phyloP scores from a whole-genome alignment of 2,329 filamentous ascomycete species.

The Mycosphaerella arachidis region DNA sequence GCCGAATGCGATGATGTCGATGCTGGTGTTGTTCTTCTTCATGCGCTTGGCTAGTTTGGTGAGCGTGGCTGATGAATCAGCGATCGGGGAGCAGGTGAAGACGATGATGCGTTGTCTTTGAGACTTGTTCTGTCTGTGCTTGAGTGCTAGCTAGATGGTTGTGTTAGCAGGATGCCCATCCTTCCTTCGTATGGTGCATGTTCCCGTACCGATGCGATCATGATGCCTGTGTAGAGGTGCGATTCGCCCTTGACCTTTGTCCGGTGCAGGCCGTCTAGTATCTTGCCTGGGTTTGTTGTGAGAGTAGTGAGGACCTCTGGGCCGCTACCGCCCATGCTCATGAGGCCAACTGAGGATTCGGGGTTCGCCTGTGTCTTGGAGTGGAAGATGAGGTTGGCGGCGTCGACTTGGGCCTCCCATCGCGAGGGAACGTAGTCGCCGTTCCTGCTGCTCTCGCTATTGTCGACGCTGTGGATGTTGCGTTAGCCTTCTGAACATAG shows the following conservation, averaged over 20 bases:
- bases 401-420: slow-evolving; percentile 94
- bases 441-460: slow-evolving; percentile 97
- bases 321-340: slow-evolving; percentile 94
- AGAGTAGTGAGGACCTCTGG: slow-evolving; percentile 95
- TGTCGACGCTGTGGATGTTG: slow-evolving; percentile 66
- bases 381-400: slow-evolving; percentile 90
- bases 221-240: slow-evolving; percentile 88
- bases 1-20: slow-evolving; percentile 93
- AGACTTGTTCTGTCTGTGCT: slow-evolving; percentile 96
- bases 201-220: slow-evolving; percentile 74
- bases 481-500: slow-evolving; percentile 17
- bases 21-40: slow-evolving; percentile 94
- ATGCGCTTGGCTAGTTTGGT: slow-evolving; percentile 91
- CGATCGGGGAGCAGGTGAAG: slow-evolving; percentile 89
- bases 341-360: slow-evolving; percentile 92
- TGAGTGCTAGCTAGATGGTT: slow-evolving; percentile 72
- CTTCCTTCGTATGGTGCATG: neutral
- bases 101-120: slow-evolving; percentile 96
- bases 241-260: slow-evolving; percentile 89
- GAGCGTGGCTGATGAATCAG: slow-evolving; percentile 83
- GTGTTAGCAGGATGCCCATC: slow-evolving; percentile 5
- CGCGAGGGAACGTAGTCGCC: slow-evolving; percentile 87
- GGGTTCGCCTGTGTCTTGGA: slow-evolving; percentile 93
- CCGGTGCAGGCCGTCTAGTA: slow-evolving; percentile 84
- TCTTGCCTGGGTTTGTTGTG: slow-evolving; percentile 93